phyloP scores from a whole-genome alignment of 805 yeast species.

The Blastobotrys parvus region DNA sequence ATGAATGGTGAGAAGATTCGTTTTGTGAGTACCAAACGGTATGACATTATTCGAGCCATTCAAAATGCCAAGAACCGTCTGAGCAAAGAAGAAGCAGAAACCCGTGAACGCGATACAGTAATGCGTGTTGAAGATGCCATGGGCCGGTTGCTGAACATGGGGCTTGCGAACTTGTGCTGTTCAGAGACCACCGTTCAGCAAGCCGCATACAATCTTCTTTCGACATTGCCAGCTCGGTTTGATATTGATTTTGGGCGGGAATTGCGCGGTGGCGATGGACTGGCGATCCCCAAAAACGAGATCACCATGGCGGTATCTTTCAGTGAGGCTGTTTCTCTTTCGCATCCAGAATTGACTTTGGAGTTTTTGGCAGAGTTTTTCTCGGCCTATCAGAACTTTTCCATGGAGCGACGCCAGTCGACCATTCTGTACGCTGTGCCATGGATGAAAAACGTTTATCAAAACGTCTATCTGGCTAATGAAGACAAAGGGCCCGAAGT shows the following conservation, averaged over 20 bases:
- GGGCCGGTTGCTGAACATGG: constrained; percentile 55
- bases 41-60: constrained; percentile 20
- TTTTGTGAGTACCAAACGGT: constrained; percentile 8
- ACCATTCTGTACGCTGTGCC: constrained; percentile 52
- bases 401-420: constrained; percentile 30
- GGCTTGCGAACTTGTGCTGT: constrained; percentile 60
- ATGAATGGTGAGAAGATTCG: constrained; percentile 4
- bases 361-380: constrained; percentile 46
- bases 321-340: constrained; percentile 47
- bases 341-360: constrained; percentile 52
- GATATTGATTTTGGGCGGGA: constrained; percentile 51
- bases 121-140: constrained; percentile 33
- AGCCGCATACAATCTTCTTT: constrained; percentile 54
- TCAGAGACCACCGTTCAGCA: constrained; percentile 49
- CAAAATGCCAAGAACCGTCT: constrained; percentile 11
- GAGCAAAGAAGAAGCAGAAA: constrained; percentile 4
- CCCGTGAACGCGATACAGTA: neutral
- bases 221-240: constrained; percentile 53
- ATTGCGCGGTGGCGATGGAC: constrained; percentile 46
- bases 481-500: constrained; percentile 53
- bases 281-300: constrained; percentile 61
- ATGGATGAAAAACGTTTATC: constrained; percentile 64
- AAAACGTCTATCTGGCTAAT: constrained; percentile 43
- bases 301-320: constrained; percentile 51
- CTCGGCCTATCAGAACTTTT: constrained; percentile 32